A percentile compares a stretch with the other conserved stretches of the same genome.
phyloP scores from a whole-genome alignment of 257 asterid genomes.

The Plectranthus barbatus region DNA sequence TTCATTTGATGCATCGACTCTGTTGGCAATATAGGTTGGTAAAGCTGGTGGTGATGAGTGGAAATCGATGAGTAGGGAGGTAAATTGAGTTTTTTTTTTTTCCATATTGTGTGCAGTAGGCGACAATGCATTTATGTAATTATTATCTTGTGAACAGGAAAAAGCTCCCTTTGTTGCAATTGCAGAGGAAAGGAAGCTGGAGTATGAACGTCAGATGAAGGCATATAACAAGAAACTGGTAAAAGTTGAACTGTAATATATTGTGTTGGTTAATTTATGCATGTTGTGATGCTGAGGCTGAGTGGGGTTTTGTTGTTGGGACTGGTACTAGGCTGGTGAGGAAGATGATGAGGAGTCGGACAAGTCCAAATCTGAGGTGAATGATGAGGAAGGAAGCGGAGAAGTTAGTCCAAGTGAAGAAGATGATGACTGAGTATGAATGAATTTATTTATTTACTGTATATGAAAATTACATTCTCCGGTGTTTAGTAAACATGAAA shows the following conservation, averaged over 20 bases:
- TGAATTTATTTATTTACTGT: neutral
- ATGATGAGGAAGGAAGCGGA: constrained; percentile 48
- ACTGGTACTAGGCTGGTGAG: constrained; percentile 31
- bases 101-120: neutral
- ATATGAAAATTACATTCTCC: neutral
- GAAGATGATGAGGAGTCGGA: constrained; percentile 53
- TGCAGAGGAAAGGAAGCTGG: constrained; percentile 34
- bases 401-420: constrained; percentile 42
- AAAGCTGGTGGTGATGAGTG: constrained; percentile 65
- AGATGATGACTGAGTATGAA: constrained; percentile 31
- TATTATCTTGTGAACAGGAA: constrained; percentile 19
- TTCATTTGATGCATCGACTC: neutral
- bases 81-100: constrained; percentile 4
- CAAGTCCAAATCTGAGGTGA: constrained; percentile 64
- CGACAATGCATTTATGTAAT: neutral
- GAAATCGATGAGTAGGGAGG: constrained; percentile 53
- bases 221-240: constrained; percentile 48
- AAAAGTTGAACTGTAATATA: too few species aligned
- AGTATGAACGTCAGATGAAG: constrained; percentile 28
- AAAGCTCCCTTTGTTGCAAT: constrained; percentile 31
- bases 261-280: too few species aligned
- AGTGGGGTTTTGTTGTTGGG: neutral
- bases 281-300: neutral
- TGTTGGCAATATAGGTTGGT: constrained; percentile 46
- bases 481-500: neutral